Conservation (phyloP, 208 protist genomes). For the Naegleria fowleri region DNA sequence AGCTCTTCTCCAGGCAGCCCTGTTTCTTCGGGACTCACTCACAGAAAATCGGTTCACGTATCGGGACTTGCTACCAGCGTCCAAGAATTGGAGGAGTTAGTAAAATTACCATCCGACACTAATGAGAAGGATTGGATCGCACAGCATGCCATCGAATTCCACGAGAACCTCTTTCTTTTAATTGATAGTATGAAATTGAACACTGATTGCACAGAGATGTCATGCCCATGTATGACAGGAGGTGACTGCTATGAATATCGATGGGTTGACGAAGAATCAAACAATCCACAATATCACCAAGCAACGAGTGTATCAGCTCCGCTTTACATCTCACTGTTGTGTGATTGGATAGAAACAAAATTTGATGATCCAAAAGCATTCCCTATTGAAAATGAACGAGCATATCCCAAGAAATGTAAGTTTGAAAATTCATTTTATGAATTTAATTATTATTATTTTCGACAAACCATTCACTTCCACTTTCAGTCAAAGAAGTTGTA, state of each 20-base stretch:
- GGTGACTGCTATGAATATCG: slow-evolving; percentile 89
- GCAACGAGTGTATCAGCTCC: slow-evolving; percentile 83
- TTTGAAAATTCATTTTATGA: too few relatives aligned
- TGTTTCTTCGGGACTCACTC: not conserved
- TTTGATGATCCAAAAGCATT: slow-evolving; percentile 94
- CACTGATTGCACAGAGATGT: slow-evolving; percentile 91
- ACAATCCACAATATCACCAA: slow-evolving; percentile 73
- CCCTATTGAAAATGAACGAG: slow-evolving; percentile 54
- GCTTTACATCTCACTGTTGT: slow-evolving; percentile 93
- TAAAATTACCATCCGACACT: not conserved
- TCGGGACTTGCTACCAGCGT: not conserved
- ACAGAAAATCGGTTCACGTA: not conserved
- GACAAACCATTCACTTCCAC: too few relatives aligned
- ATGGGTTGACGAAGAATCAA: slow-evolving; percentile 85
- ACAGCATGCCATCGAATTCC: not conserved
- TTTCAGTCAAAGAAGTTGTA: slow-evolving; percentile 51
- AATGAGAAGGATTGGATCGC: not conserved
- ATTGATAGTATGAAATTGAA: slow-evolving; percentile 59
- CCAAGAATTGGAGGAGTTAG: not conserved
- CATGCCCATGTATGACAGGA: slow-evolving; percentile 91
- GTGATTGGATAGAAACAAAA: slow-evolving; percentile 94
- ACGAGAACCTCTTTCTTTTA: not conserved
- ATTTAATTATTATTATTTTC: too few relatives aligned
- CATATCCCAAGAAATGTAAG: slow-evolving; percentile 43
- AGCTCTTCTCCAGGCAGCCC: not conserved